Conservation (phyloP, 2,329 filamentous ascomycete genomes). For the Fonsecaea monophora region DNA sequence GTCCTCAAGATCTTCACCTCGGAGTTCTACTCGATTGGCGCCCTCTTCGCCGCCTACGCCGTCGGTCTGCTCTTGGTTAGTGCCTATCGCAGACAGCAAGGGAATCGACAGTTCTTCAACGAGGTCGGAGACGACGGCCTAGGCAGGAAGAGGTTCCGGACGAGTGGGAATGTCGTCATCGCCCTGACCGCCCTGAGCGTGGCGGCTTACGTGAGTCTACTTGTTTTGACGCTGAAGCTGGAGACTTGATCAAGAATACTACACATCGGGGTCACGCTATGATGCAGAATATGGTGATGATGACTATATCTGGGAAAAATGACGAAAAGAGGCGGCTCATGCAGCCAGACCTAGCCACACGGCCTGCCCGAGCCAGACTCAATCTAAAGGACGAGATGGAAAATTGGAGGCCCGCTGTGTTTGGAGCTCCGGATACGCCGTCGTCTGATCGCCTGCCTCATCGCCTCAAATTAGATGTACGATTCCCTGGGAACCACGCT, state of each 20-base stretch:
- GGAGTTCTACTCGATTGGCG: conserved; percentile 97
- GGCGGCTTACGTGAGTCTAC: conserved; percentile 65
- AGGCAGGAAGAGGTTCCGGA: conserved; percentile 67
- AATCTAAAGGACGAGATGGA: neutral
- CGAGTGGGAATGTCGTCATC: conserved; percentile 70
- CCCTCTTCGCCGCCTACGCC: conserved; percentile 91
- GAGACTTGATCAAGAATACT: conserved; percentile 21
- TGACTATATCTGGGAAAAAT: no score
- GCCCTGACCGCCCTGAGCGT: conserved; percentile 68
- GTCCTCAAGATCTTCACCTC: conserved; percentile 95
- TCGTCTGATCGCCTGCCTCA: neutral
- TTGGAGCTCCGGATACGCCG: neutral
- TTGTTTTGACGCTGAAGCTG: conserved; percentile 63
- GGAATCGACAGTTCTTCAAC: conserved; percentile 90
- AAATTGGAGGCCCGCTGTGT: neutral
- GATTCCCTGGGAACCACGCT: neutral
- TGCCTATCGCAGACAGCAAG: conserved; percentile 84
- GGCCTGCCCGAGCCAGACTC: neutral
- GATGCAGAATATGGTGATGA: neutral
- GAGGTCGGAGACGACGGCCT: conserved; percentile 62
- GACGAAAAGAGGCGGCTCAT: neutral
- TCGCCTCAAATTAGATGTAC: neutral
- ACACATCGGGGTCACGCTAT: neutral
- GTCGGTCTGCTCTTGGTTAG: conserved; percentile 82
- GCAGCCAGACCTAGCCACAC: neutral